These are phyloP conservation scores for Saksenaea oblongispora DNA, from an alignment of 371 early-diverging fungal species.

Conservation along the genomic window DNA sequence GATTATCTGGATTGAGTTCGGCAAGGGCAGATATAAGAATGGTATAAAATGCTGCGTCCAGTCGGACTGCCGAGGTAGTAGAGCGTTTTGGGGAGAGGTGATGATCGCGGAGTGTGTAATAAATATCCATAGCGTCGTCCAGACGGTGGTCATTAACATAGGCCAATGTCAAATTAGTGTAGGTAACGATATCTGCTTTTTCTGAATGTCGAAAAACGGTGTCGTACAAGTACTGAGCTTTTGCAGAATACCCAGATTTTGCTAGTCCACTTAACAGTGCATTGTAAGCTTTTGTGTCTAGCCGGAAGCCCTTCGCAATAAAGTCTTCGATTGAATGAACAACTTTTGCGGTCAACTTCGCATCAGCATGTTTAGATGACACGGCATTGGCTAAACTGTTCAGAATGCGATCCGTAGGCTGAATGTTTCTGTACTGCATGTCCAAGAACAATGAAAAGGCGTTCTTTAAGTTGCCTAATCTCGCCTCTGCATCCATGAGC, in stretches of 20 bases:
- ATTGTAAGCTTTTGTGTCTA: conserved; percentile 26
- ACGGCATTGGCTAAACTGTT: conserved; percentile 32
- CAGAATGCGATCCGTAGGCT: conserved; percentile 38
- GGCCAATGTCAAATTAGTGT: conserved; percentile 39
- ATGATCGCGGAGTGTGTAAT: conserved; percentile 39
- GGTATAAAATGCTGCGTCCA: conserved; percentile 29
- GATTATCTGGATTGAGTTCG: background rate
- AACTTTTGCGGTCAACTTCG: background rate
- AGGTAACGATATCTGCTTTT: conserved; percentile 33
- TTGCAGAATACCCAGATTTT: conserved; percentile 27
- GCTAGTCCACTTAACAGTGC: conserved; percentile 33
- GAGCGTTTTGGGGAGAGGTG: conserved; percentile 6
- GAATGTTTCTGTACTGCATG: conserved; percentile 28
- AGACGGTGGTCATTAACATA: conserved; percentile 38
- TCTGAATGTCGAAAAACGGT: conserved; percentile 27
- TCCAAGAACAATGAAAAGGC: conserved; percentile 41
- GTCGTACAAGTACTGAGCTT: conserved; percentile 45
- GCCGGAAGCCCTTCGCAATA: background rate
- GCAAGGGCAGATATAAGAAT: conserved; percentile 25
- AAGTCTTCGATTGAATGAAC: conserved; percentile 3
- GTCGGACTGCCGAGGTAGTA: background rate
- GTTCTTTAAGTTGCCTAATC: conserved; percentile 26
- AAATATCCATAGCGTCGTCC: conserved; percentile 48
- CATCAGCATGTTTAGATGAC: background rate
- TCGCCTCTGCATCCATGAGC: conserved; percentile 47